phyloP scores from a whole-genome alignment of 2,329 filamentous ascomycete genomes.

The Xylariomycetidae sp. region DNA sequence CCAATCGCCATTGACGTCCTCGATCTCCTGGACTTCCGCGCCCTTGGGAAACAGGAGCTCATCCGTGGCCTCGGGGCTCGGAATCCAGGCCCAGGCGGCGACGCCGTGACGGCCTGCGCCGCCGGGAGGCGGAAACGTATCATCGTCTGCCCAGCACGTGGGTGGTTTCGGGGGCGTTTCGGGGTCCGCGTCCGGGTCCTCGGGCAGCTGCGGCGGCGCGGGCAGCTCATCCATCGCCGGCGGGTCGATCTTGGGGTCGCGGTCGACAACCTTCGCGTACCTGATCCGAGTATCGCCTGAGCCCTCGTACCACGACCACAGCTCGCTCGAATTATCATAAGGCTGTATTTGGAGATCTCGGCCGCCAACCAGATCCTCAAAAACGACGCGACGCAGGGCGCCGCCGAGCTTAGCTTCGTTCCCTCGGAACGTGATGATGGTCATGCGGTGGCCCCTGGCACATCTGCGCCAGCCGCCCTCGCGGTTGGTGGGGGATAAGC shows the following conservation, averaged over 20 bases:
- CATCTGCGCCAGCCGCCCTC: conserved; percentile 79
- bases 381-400: conserved; percentile 60
- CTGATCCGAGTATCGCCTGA: no score
- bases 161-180: no score
- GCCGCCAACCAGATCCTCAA: conserved; percentile 76
- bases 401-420: conserved; percentile 61
- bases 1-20: conserved; percentile 90
- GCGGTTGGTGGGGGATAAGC: conserved; percentile 70
- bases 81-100: conserved; percentile 76
- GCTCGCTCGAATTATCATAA: conserved; percentile 30
- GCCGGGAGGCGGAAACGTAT: conserved; percentile 73
- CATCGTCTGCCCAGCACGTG: no score
- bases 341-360: conserved; percentile 58
- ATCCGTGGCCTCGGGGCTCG: conserved; percentile 54
- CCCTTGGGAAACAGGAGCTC: conserved; percentile 80
- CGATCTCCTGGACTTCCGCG: conserved; percentile 75
- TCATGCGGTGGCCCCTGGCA: conserved; percentile 75
- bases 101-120: conserved; percentile 59
- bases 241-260: no score
- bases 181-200: no score
- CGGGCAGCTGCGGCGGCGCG: no score
- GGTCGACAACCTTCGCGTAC: no score
- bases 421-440: conserved; percentile 70
- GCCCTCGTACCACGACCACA: conserved; percentile 50
- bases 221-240: no score